Evolutionary conservation across 2,329 filamentous ascomycete species (phyloP).

Genomic region (Fusarium sp.): DNA sequence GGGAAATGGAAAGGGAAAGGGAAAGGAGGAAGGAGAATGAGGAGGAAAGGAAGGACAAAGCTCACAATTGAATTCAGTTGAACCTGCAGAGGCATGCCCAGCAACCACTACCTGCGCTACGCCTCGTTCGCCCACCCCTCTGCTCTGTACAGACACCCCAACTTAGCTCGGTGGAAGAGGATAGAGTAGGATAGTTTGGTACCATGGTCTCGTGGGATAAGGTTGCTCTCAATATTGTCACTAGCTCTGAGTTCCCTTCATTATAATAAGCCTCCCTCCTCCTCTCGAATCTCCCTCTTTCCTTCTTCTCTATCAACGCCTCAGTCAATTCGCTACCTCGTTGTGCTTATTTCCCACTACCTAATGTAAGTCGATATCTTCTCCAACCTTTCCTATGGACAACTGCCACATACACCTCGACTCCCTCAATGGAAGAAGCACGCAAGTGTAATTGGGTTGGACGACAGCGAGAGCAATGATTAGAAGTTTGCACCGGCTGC

Average conservation of each 20-base stretch:
- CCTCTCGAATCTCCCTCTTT: conserved; percentile 13
- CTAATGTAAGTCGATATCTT: conserved; percentile 38
- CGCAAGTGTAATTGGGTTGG: background rate
- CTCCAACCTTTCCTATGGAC: conserved; percentile 4
- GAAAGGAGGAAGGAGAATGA: conserved; percentile 18
- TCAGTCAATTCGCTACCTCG: conserved; percentile 41
- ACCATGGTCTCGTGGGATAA: conserved; percentile 28
- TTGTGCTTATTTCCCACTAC: conserved; percentile 35
- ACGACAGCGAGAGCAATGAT: background rate
- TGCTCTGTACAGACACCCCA: background rate
- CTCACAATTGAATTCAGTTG: conserved; percentile 13
- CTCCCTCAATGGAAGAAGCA: background rate
- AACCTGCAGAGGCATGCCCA: conserved; percentile 1
- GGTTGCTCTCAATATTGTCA: conserved; percentile 28
- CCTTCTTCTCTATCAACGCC: conserved; percentile 40
- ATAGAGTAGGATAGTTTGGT: conserved; percentile 7
- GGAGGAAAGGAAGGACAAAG: conserved; percentile 10
- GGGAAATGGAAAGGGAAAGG: conserved; percentile 7
- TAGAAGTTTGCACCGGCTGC: background rate
- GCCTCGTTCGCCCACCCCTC: conserved; percentile 6
- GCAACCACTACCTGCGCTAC: conserved; percentile 1
- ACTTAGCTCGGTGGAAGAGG: conserved; percentile 10
- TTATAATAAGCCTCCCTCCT: conserved; percentile 43
- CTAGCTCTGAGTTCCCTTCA: conserved; percentile 33
- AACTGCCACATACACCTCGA: conserved; percentile 1